Evolutionary conservation across 2,329 filamentous ascomycete species (phyloP), one percentile per base, ranked within the genome.

Genomic region (Myriosclerotinia scirpicola): DNA sequence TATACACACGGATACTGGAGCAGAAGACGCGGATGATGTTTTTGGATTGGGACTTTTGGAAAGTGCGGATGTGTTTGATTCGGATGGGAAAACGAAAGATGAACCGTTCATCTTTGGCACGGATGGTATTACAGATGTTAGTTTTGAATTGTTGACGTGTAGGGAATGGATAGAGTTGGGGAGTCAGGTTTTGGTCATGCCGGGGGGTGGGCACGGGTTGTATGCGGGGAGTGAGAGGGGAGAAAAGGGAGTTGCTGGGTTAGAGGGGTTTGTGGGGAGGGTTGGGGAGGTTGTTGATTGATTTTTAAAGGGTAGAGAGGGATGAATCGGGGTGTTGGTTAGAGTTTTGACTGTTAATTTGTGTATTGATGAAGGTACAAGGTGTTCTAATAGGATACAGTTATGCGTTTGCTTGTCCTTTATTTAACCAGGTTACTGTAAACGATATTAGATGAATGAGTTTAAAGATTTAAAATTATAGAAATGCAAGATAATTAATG

Each of bases 151-250:
- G 59, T 80, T 92, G 30, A 85, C 85, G 9, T 86, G 84, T 48
- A 84, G 87, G 64, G 90, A 93, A 76, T 93, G 89, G 84, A 84
- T 93, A 62, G 88, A 92, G 76, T 76, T 89, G 60, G 90, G 88
- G 3, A 88, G 88, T 50, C 86, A 85, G 68, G 86, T 92, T 36
- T 80, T 93, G 56, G 80, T 93, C 14, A 82, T 93, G 76, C 90
- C 91, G 70, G 90, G 90, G 3, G 87, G 88, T 20, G 87, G 86
- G 54, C 86, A 86, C 63, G 88, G 81, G 0, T 71, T 84, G 22
- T 81, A 80, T 68, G 79, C 89, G 70, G 85, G 83, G 54, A 87
- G 83, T 42, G 82, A 82, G 72, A 76, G 82, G 54, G 81, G 81
- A 0, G 81, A 83, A 70, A 84, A 83, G 72, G 82, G 83, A 6